These are phyloP conservation scores for Alternaria gansuensis DNA, from an alignment of 2,329 filamentous ascomycete species.

Conservation along the genomic window DNA sequence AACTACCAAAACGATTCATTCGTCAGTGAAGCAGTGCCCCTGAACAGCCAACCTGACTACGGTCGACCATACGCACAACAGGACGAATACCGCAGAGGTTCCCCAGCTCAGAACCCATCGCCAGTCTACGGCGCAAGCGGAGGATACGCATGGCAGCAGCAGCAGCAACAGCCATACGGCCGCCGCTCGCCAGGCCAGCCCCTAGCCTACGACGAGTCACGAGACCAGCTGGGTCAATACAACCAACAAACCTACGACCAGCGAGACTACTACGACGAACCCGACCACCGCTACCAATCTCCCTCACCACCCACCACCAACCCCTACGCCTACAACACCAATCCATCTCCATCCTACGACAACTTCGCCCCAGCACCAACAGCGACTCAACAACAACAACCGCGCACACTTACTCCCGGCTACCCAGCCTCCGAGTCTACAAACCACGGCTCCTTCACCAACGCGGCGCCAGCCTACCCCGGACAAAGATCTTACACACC, in stretches of 20 bases:
- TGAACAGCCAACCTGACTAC: slow-evolving; percentile 33
- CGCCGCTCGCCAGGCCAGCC: slow-evolving; percentile 26
- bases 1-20: slow-evolving; percentile 36
- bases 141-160: slow-evolving; percentile 24
- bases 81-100: slow-evolving; percentile 27
- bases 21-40: slow-evolving; percentile 22
- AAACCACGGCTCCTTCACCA: not conserved
- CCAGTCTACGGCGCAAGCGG: slow-evolving; percentile 27
- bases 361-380: slow-evolving; percentile 4
- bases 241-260: slow-evolving; percentile 23
- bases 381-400: not conserved
- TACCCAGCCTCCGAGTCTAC: not conserved
- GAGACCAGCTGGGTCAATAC: slow-evolving; percentile 25
- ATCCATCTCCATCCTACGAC: slow-evolving; percentile 13
- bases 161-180: slow-evolving; percentile 22
- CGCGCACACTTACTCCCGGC: slow-evolving; percentile 2
- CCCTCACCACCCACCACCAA: slow-evolving; percentile 12
- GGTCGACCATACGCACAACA: slow-evolving; percentile 35
- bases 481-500: slow-evolving; percentile 17
- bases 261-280: slow-evolving; percentile 16
- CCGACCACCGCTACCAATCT: slow-evolving; percentile 9
- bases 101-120: slow-evolving; percentile 29
- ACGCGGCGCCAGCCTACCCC: slow-evolving; percentile 12
- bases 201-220: slow-evolving; percentile 28
- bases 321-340: slow-evolving; percentile 8